Percentiles rank a stretch among this genome's conserved stretches.
Evolutionary conservation across 495 filamentous ascomycete genomes (phyloP).

Genomic region (Thermochaetoides thermophila): DNA sequence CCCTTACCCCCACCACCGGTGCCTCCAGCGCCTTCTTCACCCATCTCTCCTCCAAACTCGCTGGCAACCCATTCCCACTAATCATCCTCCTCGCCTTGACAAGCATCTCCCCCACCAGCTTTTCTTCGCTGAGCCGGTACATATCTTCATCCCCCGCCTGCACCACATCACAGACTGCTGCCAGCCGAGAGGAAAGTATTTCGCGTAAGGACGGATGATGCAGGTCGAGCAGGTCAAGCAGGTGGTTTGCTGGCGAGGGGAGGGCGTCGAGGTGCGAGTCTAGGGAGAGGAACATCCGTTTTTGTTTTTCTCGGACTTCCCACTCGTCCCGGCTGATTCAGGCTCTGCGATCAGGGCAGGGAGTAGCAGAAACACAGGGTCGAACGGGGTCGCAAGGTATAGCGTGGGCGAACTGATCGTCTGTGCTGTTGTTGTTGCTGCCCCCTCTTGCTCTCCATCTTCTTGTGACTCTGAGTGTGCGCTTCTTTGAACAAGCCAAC

Average conservation of each 20-base stretch:
- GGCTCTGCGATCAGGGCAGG: conserved; percentile 39
- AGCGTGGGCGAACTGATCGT: conserved; percentile 49
- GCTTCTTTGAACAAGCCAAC: conserved; percentile 47
- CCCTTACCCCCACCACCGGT: conserved; percentile 50
- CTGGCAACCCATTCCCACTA: conserved; percentile 41
- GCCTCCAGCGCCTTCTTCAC: conserved; percentile 58
- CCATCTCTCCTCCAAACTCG: conserved; percentile 76
- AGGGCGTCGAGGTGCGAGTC: conserved; percentile 70
- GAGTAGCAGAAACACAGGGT: conserved; percentile 71
- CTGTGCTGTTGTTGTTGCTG: conserved; percentile 3
- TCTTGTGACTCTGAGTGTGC: not conserved
- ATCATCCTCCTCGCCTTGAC: conserved; percentile 58
- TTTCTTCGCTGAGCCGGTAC: conserved; percentile 58
- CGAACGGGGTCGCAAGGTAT: conserved; percentile 68
- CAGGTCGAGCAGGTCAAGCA: conserved; percentile 40
- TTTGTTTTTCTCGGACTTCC: conserved; percentile 14
- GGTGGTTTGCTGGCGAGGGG: conserved; percentile 32
- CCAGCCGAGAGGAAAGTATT: conserved; percentile 32
- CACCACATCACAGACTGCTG: conserved; percentile 58
- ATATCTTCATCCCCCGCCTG: conserved; percentile 69
- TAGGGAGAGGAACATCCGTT: conserved; percentile 55
- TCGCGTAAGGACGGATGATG: conserved; percentile 25
- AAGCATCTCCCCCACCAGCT: conserved; percentile 51
- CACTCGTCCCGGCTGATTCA: conserved; percentile 16
- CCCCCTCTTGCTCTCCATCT: conserved; percentile 31